Evolutionary conservation across 2,329 filamentous ascomycete genomes (phyloP), one percentile per base, ranked within the genome.

Genomic region (Aspergillus caelatus): DNA sequence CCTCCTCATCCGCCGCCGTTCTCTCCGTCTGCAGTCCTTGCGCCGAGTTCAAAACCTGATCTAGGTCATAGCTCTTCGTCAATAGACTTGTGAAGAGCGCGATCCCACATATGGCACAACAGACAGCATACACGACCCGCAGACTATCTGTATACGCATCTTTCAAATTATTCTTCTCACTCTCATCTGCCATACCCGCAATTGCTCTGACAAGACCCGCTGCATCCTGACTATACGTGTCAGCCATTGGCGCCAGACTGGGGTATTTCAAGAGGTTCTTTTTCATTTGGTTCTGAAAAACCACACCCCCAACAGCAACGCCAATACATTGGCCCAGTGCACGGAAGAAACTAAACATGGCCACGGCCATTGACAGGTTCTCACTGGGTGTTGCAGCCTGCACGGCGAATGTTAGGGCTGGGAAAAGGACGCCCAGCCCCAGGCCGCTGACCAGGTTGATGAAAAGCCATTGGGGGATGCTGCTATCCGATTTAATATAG

Each of bases 271-370:
- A 63, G 50, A 89, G 74, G 66, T 85, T 81, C 57, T 75, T 75
- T 59, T 77, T 78, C 74, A 89, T 84, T 61, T 83, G 81, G 67
- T 91, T 91, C 74, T 91, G 88, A 76, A 91, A 91, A 58, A 89
- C 83, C 54, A 89, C 87, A 2, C 89, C 88, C 2, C 86, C 85
- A 54, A 90, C 80, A 3, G 88, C 87, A 3, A 91, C 85, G 32
- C 88, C 88, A 16, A 90, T 74, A 0, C 85, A 81, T 72, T 90
- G 87, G 0, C 89, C 89, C 30, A 90, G 83, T 2, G 84, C 83
- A 30, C 87, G 83, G 66, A 87, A 82, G 79, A 91, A 91, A 50
- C 83, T 84, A 74, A 88, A 89, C 77, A 90, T 85, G 26, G 85
- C 87, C 1, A 83, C 83, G 0, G 86, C 82, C 63, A 86, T 85